Base-by-base conservation (phyloP, 352 stramenopile species). In the Phytophthora hibernalis region DNA sequence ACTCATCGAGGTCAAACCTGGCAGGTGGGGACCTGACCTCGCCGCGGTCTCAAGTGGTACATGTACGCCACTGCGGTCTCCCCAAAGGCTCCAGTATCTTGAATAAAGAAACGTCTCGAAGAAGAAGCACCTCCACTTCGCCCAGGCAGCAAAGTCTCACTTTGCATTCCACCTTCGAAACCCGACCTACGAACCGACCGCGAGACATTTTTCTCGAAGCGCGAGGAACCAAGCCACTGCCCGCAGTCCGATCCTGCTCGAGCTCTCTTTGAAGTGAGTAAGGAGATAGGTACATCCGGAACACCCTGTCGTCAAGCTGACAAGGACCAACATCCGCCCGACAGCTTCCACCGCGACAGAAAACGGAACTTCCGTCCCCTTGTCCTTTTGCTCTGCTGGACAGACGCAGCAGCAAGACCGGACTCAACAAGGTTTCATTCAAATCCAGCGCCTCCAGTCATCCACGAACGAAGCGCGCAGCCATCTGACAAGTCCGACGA, bases 381-480 rank as follows among this genome's bases (percentile, higher is more conserved):
- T 65, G 69, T 68, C 58, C 69, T 61, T 54, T 44, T 16, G 35
- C n/a, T 74, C 54, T 51, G 33, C 60, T 65, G 63, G 63, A 76
- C 58, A 73, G 64, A 70, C 64, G 68, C 62, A 62, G 48, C 44
- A 28, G 18, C 45, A 52, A 55, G 54, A 72, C 58, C 70, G 70
- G 70, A 78, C 65, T 75, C 70, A 78, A 72, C 58, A 37, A 47
- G 37, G 30, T 38, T 31, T 43, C 70, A n/a, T 49, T 67, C 69
- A 77, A 74, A 77, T 77, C 70, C 45, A 62, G 66, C 56, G 33
- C 51, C 45, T 26, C 69, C 64, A 77, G 43, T 73, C 68, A 72
- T 70, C 65, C 12, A 62, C 54, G 37, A 66, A 66, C 55, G 37
- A 35, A 21, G 12, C 48, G 30, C 61, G 47, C 50, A 68, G 54